Conservation (phyloP, 2,329 filamentous ascomycete genomes). For the Aphanocladium album region DNA sequence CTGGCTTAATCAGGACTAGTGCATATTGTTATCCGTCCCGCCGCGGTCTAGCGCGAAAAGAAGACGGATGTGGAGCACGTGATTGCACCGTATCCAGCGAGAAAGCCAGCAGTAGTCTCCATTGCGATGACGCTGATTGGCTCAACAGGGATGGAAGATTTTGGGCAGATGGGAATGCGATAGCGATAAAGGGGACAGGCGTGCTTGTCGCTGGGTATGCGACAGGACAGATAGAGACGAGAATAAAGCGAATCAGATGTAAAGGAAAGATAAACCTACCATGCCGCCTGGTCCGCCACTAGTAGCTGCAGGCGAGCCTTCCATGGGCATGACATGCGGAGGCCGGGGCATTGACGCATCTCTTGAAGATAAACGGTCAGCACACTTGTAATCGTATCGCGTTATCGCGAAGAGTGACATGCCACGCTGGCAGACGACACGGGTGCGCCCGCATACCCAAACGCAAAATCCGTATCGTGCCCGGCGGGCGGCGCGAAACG, state of each 20-base stretch:
- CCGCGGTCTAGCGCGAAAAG: conserved; percentile 2
- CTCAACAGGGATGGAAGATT: not conserved
- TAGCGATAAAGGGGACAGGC: conserved; percentile 13
- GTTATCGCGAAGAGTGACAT: conserved; percentile 13
- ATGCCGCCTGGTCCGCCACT: conserved; percentile 35
- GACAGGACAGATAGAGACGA: conserved; percentile 10
- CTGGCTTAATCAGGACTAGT: conserved; percentile 3
- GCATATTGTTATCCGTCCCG: conserved; percentile 1
- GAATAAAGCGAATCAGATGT: conserved; percentile 11
- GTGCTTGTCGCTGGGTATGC: not conserved
- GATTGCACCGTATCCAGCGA: conserved; percentile 19
- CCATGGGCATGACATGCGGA: conserved; percentile 11
- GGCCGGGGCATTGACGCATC: conserved; percentile 12
- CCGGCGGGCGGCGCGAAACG: conserved; percentile 17
- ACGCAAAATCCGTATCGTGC: not conserved
- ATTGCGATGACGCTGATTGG: conserved; percentile 12
- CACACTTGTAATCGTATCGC: conserved; percentile 13
- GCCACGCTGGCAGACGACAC: not conserved
- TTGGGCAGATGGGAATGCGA: conserved; percentile 2
- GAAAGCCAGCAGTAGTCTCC: not conserved
- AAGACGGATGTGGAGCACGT: conserved; percentile 25
- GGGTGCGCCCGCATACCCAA: not conserved
- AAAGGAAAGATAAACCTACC: conserved; percentile 28
- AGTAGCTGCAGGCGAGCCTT: conserved; percentile 34
- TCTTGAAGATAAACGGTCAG: conserved; percentile 7